Evolutionary conservation across 257 asterid genomes (phyloP).

Genomic region (Fraxinus pennsylvanica): DNA sequence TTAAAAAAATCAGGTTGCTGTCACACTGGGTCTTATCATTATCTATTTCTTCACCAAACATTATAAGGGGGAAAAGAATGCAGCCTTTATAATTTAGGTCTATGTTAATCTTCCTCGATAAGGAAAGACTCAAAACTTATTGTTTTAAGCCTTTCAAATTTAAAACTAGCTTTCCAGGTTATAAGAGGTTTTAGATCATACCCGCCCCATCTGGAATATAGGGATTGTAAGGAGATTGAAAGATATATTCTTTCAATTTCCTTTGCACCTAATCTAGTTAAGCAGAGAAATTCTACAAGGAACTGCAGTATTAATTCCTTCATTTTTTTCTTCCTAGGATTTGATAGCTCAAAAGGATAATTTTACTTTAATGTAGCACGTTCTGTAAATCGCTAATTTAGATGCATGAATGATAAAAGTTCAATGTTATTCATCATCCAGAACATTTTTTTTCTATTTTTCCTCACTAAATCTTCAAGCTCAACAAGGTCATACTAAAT

Average conservation of each 20-base stretch:
- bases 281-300: neutral
- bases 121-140: neutral
- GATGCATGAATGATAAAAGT: neutral
- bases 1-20: neutral
- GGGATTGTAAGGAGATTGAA: neutral
- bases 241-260: neutral
- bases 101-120: neutral
- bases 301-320: neutral
- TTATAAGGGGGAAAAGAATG: neutral
- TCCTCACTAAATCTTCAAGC: neutral
- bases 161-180: neutral
- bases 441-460: neutral
- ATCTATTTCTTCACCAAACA: neutral
- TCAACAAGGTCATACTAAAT: neutral
- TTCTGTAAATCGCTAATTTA: neutral
- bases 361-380: neutral
- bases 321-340: neutral
- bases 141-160: neutral
- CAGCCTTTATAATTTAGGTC: neutral
- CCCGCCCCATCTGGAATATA: neutral
- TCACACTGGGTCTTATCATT: neutral
- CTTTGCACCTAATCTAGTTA: neutral
- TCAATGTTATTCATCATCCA: neutral
- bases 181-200: neutral
- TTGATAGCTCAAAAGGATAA: neutral